Base-by-base conservation (phyloP, 2,329 filamentous ascomycete genomes). In the Zalaria obscura region DNA sequence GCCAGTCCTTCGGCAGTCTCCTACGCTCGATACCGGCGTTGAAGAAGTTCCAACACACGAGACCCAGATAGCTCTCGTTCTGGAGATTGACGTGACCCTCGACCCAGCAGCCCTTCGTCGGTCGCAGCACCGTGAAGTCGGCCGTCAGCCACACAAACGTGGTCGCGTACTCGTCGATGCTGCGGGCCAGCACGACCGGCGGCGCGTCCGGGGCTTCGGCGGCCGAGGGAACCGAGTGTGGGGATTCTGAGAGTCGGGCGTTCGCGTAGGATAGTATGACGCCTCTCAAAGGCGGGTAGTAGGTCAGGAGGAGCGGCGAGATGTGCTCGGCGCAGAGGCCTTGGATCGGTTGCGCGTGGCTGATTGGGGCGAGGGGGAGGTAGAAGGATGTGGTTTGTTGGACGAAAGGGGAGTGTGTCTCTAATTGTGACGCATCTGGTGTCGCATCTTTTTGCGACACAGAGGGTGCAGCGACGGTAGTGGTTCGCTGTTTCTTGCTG, bases 31-130 rank as follows among this genome's bases (percentile, higher is more conserved):
- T 83, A 35, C 81, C 85, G 1, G 89, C 84, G 51, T 91, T 93
- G 70, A 96, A 96, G 49, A 86, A 76, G 59, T 89, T 89, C 64
- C 86, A 88, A 59, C 86, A 91, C 7, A 93, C 77, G 3, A 95
- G 74, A 18, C 89, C 88, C 5, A 98, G 72, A 55, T 95, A 86
- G 5, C 85, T 86, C 51, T 91, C 84, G 38, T 82, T 89, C 57
- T 93, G 85, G 27, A 95, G 69, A 53, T 89, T 91, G 42, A 95
- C 74, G 50, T 73, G 79, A 7, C 86, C 91, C 50, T 88, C 80
- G 55, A 96, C 73, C 61, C 73, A 77, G 5, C 78, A 76, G 31
- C 84, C 83, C 36, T 75, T 74, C 40, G 72, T 68, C 0, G 91
- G 89, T 28, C 81, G 74, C 58, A 94, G 93, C 11, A 96, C 66